These are phyloP conservation scores for Sambucus nigra DNA, from an alignment of 129 eudicot genomes.

Conservation along the genomic window DNA sequence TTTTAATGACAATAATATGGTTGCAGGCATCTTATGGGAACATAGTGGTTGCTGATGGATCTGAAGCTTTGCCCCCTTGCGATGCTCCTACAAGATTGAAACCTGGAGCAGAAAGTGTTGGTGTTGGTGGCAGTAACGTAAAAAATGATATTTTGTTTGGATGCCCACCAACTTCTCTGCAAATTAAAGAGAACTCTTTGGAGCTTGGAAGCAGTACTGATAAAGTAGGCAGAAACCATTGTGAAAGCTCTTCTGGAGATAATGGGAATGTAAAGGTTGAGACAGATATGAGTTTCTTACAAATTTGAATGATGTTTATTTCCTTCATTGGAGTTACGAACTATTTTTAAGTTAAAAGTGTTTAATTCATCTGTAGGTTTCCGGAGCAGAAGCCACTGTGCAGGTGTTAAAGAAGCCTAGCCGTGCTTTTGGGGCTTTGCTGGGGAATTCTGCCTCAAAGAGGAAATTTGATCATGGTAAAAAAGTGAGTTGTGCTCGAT, in stretches of 20 bases:
- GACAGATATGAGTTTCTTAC: slow-evolving; percentile 1
- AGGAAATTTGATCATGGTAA: slow-evolving; percentile 48
- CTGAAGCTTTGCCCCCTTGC: slow-evolving; percentile 20
- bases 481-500: slow-evolving; percentile 34
- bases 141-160: neutral
- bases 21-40: slow-evolving; percentile 26
- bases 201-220: neutral
- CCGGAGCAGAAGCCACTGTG: slow-evolving; percentile 68
- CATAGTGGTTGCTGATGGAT: slow-evolving; percentile 10
- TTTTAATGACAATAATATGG: too few species aligned
- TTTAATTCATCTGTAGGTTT: slow-evolving; percentile 24
- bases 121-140: neutral
- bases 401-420: slow-evolving; percentile 68
- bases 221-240: slow-evolving; percentile 2
- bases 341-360: neutral
- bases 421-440: slow-evolving; percentile 79
- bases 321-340: neutral
- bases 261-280: slow-evolving; percentile 2
- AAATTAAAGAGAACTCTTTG: slow-evolving; percentile 2
- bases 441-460: slow-evolving; percentile 62
- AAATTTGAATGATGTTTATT: neutral
- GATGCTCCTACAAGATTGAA: slow-evolving; percentile 13
- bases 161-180: neutral
- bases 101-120: slow-evolving; percentile 3
- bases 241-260: slow-evolving; percentile 6